Evolutionary conservation across 2,329 filamentous ascomycete species (phyloP).

Genomic region (Paecilomyces fulvus): DNA sequence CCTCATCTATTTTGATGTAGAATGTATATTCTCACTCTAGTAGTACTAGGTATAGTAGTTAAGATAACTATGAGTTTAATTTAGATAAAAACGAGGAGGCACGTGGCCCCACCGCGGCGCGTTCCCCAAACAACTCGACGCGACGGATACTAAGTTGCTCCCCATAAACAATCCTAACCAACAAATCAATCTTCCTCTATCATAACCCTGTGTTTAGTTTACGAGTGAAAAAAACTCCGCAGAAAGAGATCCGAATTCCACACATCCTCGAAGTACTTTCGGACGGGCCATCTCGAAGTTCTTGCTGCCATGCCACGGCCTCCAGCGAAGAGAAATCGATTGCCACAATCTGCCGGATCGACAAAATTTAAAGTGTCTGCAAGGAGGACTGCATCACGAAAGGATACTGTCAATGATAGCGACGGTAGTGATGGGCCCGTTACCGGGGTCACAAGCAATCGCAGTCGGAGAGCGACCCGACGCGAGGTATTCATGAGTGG

Average conservation of each 20-base stretch:
- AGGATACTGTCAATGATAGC: conserved; percentile 2
- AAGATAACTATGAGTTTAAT: too few relatives aligned
- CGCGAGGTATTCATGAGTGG: conserved; percentile 10
- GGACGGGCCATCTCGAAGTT: not conserved
- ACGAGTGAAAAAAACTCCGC: not conserved
- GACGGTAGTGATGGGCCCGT: conserved; percentile 12
- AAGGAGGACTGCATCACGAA: conserved; percentile 4
- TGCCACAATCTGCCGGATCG: not conserved
- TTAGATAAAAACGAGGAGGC: conserved; percentile 9
- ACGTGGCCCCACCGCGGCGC: not conserved
- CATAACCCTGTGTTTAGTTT: not conserved
- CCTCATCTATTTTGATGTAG: not conserved
- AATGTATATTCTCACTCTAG: not conserved
- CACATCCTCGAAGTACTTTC: not conserved
- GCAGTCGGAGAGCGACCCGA: not conserved
- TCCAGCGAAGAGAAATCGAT: conserved; percentile 15
- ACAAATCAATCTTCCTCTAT: not conserved
- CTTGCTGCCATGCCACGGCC: conserved; percentile 17
- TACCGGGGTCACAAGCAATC: not conserved
- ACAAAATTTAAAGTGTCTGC: not conserved
- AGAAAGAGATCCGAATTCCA: not conserved
- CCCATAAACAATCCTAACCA: not conserved
- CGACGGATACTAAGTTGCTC: not conserved
- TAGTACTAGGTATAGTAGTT: too few relatives aligned
- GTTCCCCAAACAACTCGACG: not conserved